Conservation (phyloP, 2,329 filamentous ascomycete species). For the Penicillium sp. region DNA sequence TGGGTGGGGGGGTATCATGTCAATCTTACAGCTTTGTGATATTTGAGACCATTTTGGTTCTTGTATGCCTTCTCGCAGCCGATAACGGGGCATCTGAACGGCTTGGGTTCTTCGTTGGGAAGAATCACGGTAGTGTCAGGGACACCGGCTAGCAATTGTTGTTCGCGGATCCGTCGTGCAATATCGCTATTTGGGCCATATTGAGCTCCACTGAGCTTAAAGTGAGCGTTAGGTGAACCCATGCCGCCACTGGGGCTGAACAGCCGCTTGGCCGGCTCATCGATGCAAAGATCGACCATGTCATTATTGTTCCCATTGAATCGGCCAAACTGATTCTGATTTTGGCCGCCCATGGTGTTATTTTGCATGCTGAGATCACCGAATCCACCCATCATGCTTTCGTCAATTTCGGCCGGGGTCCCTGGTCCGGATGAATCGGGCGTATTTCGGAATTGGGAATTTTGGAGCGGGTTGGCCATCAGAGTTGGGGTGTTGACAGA, state of each 20-base stretch:
- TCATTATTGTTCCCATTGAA: constrained; percentile 49
- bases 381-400: constrained; percentile 65
- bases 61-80: constrained; percentile 99
- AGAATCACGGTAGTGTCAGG: constrained; percentile 47
- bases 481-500: constrained; percentile 95
- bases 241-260: constrained; percentile 80
- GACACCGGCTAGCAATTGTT: constrained; percentile 60
- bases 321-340: constrained; percentile 39
- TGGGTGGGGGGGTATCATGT: constrained; percentile 34
- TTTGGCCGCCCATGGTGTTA: constrained; percentile 44
- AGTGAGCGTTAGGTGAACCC: constrained; percentile 65
- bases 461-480: constrained; percentile 69
- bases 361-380: constrained; percentile 60
- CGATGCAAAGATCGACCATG: constrained; percentile 67
- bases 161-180: constrained; percentile 62
- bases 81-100: constrained; percentile 95
- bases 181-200: constrained; percentile 75
- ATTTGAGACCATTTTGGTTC: constrained; percentile 98
- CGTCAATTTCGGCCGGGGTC: constrained; percentile 71
- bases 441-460: constrained; percentile 53
- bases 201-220: constrained; percentile 72
- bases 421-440: constrained; percentile 67
- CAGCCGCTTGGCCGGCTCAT: constrained; percentile 90
- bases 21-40: constrained; percentile 64
- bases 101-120: constrained; percentile 87